phyloP scores from a whole-genome alignment of 768 basidiomycete species.

The Leccinum subtestaceum region DNA sequence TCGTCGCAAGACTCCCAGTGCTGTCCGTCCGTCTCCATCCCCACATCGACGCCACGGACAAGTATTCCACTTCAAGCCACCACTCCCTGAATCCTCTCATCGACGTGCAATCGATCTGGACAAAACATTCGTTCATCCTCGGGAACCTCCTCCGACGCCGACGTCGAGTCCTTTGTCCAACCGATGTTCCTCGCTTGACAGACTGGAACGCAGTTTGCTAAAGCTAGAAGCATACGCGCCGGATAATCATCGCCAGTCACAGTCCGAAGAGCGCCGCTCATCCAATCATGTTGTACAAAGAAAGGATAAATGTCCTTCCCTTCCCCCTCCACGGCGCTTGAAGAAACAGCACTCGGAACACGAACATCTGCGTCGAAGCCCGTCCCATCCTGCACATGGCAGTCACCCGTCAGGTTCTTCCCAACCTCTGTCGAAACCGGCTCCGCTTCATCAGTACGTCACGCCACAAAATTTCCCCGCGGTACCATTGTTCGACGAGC shows the following conservation, averaged over 20 bases:
- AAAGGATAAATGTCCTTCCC: constrained; percentile 21
- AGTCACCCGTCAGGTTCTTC: constrained; percentile 7
- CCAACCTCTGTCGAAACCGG: constrained; percentile 5
- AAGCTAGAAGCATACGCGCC: constrained; percentile 34
- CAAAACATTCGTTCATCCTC: constrained; percentile 16
- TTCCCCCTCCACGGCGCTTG: constrained; percentile 15
- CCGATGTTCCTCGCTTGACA: constrained; percentile 32
- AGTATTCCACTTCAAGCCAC: constrained; percentile 20
- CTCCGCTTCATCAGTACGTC: not conserved
- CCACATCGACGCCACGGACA: constrained; percentile 26
- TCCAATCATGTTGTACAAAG: not conserved
- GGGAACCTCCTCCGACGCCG: constrained; percentile 24
- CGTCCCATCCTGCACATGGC: constrained; percentile 1
- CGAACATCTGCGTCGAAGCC: not conserved
- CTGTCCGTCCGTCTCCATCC: constrained; percentile 6
- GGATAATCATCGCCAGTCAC: constrained; percentile 22
- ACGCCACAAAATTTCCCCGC: not conserved
- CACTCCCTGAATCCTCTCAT: not conserved
- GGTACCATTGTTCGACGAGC: not conserved
- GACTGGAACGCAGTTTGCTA: constrained; percentile 33
- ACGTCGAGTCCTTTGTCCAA: constrained; percentile 5
- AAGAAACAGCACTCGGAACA: constrained; percentile 13
- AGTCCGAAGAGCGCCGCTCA: constrained; percentile 9
- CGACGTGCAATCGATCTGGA: constrained; percentile 5
- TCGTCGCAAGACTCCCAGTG: constrained; percentile 8